Evolutionary conservation across 768 basidiomycete species (phyloP).

Genomic region (Suillus occidentalis): DNA sequence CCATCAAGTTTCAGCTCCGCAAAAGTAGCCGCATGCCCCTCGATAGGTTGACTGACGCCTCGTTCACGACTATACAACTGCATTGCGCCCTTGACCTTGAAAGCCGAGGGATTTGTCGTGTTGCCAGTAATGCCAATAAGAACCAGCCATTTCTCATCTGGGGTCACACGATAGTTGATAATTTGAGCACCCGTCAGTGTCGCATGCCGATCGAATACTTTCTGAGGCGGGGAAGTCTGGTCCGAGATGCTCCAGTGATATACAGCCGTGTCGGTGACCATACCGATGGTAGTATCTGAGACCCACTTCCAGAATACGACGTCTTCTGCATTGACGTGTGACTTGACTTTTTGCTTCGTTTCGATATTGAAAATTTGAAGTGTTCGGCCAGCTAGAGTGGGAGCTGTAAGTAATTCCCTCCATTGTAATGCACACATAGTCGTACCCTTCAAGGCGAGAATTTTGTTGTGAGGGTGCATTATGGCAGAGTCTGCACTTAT

Average conservation of each 20-base stretch:
- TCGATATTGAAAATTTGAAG: constrained; percentile 98
- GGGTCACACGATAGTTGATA: constrained; percentile 93
- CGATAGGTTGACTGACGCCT: constrained; percentile 95
- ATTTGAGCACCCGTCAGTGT: constrained; percentile 95
- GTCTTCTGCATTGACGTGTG: constrained; percentile 91
- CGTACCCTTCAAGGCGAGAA: constrained; percentile 88
- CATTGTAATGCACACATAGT: background rate
- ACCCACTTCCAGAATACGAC: constrained; percentile 99
- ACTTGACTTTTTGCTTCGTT: constrained; percentile 96
- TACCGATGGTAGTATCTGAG: constrained; percentile 83
- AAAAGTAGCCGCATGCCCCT: constrained; percentile 97
- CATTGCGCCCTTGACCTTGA: constrained; percentile 99
- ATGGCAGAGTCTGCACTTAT: constrained; percentile 99
- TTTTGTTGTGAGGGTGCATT: constrained; percentile 97
- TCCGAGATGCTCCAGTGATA: constrained; percentile 87
- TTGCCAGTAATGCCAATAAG: constrained; percentile 94
- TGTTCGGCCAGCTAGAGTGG: constrained; percentile 75
- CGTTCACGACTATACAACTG: constrained; percentile 94
- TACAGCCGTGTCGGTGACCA: constrained; percentile 93
- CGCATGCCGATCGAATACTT: constrained; percentile 95
- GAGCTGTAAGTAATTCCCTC: constrained; percentile 11
- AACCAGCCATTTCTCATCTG: constrained; percentile 97
- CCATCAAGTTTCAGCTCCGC: constrained; percentile 91
- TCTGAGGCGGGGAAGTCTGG: constrained; percentile 76
- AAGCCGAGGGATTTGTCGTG: constrained; percentile 88